Evolutionary conservation across 495 filamentous ascomycete species (phyloP).

Genomic region (Chaetomium fimeti): DNA sequence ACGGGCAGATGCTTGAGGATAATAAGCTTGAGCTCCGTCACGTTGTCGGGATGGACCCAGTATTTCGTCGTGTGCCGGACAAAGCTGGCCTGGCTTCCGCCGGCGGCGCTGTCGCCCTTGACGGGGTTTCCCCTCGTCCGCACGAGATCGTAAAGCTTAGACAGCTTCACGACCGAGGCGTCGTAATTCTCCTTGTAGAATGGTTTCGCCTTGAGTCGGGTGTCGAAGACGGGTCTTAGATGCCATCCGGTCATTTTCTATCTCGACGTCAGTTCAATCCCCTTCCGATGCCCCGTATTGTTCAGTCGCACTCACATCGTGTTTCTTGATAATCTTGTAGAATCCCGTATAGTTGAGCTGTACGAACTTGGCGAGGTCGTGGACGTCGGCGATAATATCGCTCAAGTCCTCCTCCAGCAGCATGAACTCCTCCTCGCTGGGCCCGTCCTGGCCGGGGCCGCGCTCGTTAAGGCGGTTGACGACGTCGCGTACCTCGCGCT

Average conservation of each 20-base stretch:
- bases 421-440: constrained; percentile 89
- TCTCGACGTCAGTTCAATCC: constrained; percentile 28
- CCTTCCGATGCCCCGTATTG: not conserved
- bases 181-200: constrained; percentile 99
- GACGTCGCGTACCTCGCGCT: constrained; percentile 86
- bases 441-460: constrained; percentile 54
- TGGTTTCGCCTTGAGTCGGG: constrained; percentile 87
- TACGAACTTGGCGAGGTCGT: constrained; percentile 97
- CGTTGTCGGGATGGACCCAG: constrained; percentile 98
- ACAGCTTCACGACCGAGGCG: constrained; percentile 91
- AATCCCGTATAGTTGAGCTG: constrained; percentile 99
- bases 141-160: constrained; percentile 91
- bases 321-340: constrained; percentile 99
- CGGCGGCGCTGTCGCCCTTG: constrained; percentile 86
- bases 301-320: constrained; percentile 66
- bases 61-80: constrained; percentile 98
- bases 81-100: constrained; percentile 92
- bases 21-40: constrained; percentile 96
- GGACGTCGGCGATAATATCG: constrained; percentile 98
- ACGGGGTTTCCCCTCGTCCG: constrained; percentile 88
- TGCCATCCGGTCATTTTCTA: constrained; percentile 95
- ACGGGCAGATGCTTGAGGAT: constrained; percentile 97
- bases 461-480: constrained; percentile 66
- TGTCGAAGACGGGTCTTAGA: constrained; percentile 88
- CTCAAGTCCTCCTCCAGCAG: constrained; percentile 91